Base-by-base conservation (phyloP, 768 basidiomycete genomes). In the Neoboletus magnificus region DNA sequence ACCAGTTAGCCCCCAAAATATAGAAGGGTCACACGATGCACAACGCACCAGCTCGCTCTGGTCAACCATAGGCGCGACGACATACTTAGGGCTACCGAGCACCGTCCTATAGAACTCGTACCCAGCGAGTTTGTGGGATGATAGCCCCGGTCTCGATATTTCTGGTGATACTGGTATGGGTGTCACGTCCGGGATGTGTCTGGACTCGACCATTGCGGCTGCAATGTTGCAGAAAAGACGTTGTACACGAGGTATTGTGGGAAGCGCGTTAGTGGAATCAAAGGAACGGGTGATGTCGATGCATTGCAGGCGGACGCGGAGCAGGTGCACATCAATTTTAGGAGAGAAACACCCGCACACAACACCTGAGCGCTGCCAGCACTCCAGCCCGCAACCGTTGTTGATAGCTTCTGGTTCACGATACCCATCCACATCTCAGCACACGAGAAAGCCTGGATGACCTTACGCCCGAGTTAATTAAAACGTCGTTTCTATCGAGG, bases 1-100 rank as follows among this genome's bases (percentile, higher is more conserved):
- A 7, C 18, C 9, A 23, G 27, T 52, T 10, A 44, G 35, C 33
- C 5, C 45, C 27, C 1, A 27, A 37, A 20, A 59, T 18, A 40
- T 13, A 35, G 41, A 48, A 25, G 50, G 22, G 40, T 22, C 16
- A 36, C 35, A 16, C 1, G 23, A 25, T 5, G 15, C 36, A 10
- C 33, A 12, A 80, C 89, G 63, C 63, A 97, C 95, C 70, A 98
- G 79, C 71, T 98, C 96, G 66, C 89, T 92, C 75, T 97, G 93
- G 71, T 98, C 97, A 0, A 98, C 97, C 97, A 99, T 99, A 18
- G 97, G 97, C 10, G 93, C 96, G 18, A 98, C 92, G 39, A 98
- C 82, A 66, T 83, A 88, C 72, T 89, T 93, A 10, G 96, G 91
- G 64, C 86, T 87, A 9, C 90, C 88, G 25, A 98, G 77, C 1